Evolutionary conservation across 2,329 filamentous ascomycete genomes (phyloP), one percentile per base, ranked within the genome.

Genomic region (Teratosphaeria zuluensis): DNA sequence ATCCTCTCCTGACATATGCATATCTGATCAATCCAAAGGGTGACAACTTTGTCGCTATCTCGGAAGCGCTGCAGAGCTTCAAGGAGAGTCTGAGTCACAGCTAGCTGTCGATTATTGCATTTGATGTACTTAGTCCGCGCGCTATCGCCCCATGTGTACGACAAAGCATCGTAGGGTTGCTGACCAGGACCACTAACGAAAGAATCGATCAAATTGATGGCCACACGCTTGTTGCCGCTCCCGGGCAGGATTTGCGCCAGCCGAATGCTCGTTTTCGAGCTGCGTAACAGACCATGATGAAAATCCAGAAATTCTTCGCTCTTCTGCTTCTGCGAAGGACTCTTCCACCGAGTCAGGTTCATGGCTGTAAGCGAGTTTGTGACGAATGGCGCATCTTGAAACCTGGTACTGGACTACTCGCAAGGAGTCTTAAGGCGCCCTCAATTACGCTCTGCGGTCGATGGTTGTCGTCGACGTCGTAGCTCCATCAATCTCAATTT

Each of bases 21-120:
- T 53, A 70, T 64, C 57, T 67, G 66, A 57, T 71, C 69, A 21
- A 70, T 65, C 67, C 69, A 71, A 2, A 71, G 57, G 0, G 62
- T 63, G 4, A 65, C 56, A 4, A 55, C 54, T 9, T 61, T 53
- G 35, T 54, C 30, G 8, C 59, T 59, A 51, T 67, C 59, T 7
- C 69, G 66, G 42, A 70, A 69, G 12, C 64, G 65, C 30, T 64
- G 62, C 32, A 70, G 56, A 28, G 68, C 68, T 56, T 68, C 67
- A 9, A 64, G 59, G 14, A 71, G 56, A 9, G 66, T 67, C 56
- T 59, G 56, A 1, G 68, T 70, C 12, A 69, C 61, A 0, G 55
- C 38, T 11, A 70, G 58, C 4, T 62, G 58, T 33, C 59, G 61
- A 1, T 65, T 67, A 57, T 70, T 69, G 55, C 68, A 70, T 24